Percentiles rank a stretch among this genome's conserved stretches.
phyloP scores from a whole-genome alignment of 2,329 filamentous ascomycete species.

The Monosporascus sp. region DNA sequence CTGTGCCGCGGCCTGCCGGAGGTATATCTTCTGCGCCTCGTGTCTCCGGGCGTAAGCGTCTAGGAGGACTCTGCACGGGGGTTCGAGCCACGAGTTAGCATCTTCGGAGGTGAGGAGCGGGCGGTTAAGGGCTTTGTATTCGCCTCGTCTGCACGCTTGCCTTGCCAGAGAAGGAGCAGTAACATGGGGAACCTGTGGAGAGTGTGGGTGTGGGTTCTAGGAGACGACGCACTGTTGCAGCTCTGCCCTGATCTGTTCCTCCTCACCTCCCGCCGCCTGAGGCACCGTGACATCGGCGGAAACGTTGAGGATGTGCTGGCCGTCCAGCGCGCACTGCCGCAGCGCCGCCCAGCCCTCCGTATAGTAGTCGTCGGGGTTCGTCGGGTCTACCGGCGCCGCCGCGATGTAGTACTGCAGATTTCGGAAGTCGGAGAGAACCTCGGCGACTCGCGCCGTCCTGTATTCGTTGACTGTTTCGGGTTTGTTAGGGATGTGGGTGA shows the following conservation, averaged over 20 bases:
- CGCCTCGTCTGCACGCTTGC: background rate
- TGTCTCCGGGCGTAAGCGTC: slow-evolving; percentile 58
- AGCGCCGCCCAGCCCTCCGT: slow-evolving; percentile 59
- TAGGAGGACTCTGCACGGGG: slow-evolving; percentile 43
- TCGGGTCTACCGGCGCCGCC: slow-evolving; percentile 48
- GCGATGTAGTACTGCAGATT: slow-evolving; percentile 59
- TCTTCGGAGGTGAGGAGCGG: background rate
- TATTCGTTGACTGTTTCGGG: slow-evolving; percentile 50
- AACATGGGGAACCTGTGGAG: background rate
- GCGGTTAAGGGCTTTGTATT: slow-evolving; percentile 7
- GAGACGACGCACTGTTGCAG: slow-evolving; percentile 50
- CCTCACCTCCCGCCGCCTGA: slow-evolving; percentile 44
- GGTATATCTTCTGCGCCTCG: slow-evolving; percentile 60
- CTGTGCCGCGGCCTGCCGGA: slow-evolving; percentile 55
- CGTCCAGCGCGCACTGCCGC: slow-evolving; percentile 57
- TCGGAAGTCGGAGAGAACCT: slow-evolving; percentile 57
- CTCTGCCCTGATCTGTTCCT: slow-evolving; percentile 58
- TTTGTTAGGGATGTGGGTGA: slow-evolving; percentile 11
- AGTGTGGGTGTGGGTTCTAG: background rate
- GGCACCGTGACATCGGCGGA: slow-evolving; percentile 58
- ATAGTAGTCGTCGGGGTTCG: slow-evolving; percentile 53
- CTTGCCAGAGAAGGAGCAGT: background rate
- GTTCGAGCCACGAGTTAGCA: background rate
- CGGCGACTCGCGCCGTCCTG: slow-evolving; percentile 54
- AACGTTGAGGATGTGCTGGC: slow-evolving; percentile 60